A percentile compares a stretch with the other conserved stretches of the same genome.
phyloP scores from a whole-genome alignment of 768 basidiomycete genomes.

The Postia placenta region DNA sequence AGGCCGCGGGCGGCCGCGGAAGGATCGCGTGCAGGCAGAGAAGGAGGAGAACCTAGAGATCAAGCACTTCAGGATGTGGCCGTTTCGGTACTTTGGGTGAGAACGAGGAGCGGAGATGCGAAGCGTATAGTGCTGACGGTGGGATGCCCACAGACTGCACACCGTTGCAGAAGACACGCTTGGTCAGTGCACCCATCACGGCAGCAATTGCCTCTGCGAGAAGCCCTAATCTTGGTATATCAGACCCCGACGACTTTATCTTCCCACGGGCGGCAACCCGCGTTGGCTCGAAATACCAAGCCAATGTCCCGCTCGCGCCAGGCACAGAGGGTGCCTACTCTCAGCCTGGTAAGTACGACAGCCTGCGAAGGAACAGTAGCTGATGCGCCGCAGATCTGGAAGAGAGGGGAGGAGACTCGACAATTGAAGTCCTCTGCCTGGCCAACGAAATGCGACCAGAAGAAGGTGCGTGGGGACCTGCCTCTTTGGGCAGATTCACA shows the following conservation, averaged over 20 bases:
- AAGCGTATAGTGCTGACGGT: constrained; percentile 9
- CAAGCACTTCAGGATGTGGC: constrained; percentile 89
- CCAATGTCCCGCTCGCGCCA: constrained; percentile 37
- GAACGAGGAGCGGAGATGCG: constrained; percentile 20
- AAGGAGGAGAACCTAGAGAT: constrained; percentile 72
- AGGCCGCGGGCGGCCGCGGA: constrained; percentile 71
- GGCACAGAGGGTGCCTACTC: constrained; percentile 24
- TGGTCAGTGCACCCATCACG: constrained; percentile 44
- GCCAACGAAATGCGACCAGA: constrained; percentile 58
- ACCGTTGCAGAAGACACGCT: constrained; percentile 90
- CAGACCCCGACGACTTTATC: constrained; percentile 95
- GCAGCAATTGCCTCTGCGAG: not conserved
- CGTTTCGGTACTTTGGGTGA: constrained; percentile 95
- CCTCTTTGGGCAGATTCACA: constrained; percentile 13
- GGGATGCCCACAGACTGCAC: constrained; percentile 53
- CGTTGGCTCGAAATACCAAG: constrained; percentile 86
- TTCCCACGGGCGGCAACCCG: constrained; percentile 91
- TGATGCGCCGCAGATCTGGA: constrained; percentile 25
- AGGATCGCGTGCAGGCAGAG: constrained; percentile 67
- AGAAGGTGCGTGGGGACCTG: constrained; percentile 47
- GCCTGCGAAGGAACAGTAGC: not conserved
- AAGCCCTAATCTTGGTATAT: constrained; percentile 22
- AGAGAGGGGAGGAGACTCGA: constrained; percentile 65
- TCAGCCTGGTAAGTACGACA: not conserved
- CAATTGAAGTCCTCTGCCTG: constrained; percentile 65